Base-by-base conservation (phyloP, 139 green algal species). In the Chlamydomonas eustigma region DNA sequence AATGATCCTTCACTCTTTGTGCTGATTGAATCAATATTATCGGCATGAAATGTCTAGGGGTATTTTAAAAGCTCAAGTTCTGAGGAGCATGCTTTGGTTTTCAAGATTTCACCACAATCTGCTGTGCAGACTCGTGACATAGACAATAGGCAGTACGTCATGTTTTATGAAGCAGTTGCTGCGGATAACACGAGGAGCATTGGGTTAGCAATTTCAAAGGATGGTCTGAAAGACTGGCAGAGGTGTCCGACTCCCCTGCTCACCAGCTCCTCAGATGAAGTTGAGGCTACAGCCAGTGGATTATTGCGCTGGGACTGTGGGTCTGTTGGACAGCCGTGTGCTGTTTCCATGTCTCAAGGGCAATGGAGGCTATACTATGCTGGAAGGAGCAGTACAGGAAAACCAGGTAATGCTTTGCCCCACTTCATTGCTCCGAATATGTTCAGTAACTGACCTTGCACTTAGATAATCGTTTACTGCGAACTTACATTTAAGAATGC, bases 101-200 rank as follows among this genome's bases (percentile, higher is more conserved):
- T n/a, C n/a, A n/a, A n/a, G n/a, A n/a, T 63, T 24, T 24, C 50
- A 31, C 63, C 18, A 70, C 63, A 22, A 22, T 28, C 63, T 25
- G 5, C 24, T 64, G 33, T 51, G 70, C 80, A 85, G 80, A 76
- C 84, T 6, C 85, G 80, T 2, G 93, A 97, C 78, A 30, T 88
- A 2, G 93, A 94, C 77, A 88, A 78, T 77, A 63, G 79, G 25
- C 78, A 90, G 64, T 97, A 87, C 78, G 77, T 97, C 0, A 97
- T 97, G 93, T 95, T 94, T 70, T 97, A 97, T 74, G 93, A 97
- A 74, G 92, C 76, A 0, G 88, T 97, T 28, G 91, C 82, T 30
- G 79, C 76, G 0, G 88, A 92, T 51, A 76, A 79, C 75, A 70
- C 5, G 3, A 87, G 90, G 30, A 87, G 73, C 73, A 94, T 97